Evolutionary conservation across 208 protist species (phyloP), one percentile per base, ranked within the genome.

Genomic region (Kentomonas sorsogonicus): DNA sequence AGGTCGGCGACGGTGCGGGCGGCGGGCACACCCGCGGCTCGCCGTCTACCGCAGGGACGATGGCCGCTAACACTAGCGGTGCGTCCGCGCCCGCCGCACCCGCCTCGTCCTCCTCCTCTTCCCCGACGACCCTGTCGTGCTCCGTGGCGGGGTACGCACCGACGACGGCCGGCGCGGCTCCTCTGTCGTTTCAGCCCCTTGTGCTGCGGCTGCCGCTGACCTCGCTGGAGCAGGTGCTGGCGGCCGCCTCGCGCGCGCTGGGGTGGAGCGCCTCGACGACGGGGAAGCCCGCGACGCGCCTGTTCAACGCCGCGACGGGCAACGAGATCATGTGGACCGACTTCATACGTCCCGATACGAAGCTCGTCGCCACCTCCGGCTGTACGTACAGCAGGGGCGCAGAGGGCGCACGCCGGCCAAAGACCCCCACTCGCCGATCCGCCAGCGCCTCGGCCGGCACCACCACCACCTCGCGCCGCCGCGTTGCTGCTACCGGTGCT

Each of bases 281-380:
- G 23, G 60, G 75, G 26, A 43, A 54, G 31, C 45, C 40, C 34
- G 82, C 77, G 22, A 73, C 60, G 26, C 69, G 83, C 7, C 57
- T 95, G 34, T 95, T 89, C 70, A 80, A n/a, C n/a, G n/a, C 75
- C 1, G 63, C 59, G 15, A 54, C 70, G 7, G 88, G 88, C 6
- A 22, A 53, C 3, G 88, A 95, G 52, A 60, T 95, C 20, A 77
- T 62, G 43, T 48, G 23, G 22, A 53, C 68, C 2, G 63, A 75
- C 22, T 63, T 36, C 11, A 70, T 92, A 41, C 48, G 25, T 13
- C 69, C 78, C 20, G 78, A 66, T 23, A 78, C 78, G 55, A 54
- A 63, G 10, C 40, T 92, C 31, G 74, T 95, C 10, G 88, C 67
- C 4, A 91, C 80, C 0, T 53, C 69, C 1, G 84, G 83, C 45